These are phyloP conservation scores for Phaeophleospora eucalypticola DNA, from an alignment of 2,329 filamentous ascomycete species.

Conservation along the genomic window DNA sequence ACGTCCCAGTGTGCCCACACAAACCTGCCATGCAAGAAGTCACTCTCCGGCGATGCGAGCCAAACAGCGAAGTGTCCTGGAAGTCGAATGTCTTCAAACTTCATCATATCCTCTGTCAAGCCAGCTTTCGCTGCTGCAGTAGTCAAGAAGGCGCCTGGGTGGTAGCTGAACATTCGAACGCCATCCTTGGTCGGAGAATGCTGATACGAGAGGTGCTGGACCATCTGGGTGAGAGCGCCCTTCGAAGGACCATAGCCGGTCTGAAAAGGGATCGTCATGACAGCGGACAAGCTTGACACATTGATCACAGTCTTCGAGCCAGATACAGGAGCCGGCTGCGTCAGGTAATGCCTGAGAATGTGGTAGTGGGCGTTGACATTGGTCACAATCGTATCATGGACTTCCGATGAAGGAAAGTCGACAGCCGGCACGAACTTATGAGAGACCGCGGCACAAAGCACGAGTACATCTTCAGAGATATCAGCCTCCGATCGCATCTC, in stretches of 20 bases:
- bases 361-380: slow-evolving; percentile 36
- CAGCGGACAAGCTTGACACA: slow-evolving; percentile 34
- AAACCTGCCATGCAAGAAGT: slow-evolving; percentile 38
- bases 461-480: slow-evolving; percentile 33
- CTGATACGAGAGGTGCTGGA: slow-evolving; percentile 6
- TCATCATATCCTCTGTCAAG: slow-evolving; percentile 2
- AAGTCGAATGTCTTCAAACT: slow-evolving; percentile 21
- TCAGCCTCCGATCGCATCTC: neutral
- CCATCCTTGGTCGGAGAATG: neutral
- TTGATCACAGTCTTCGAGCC: slow-evolving; percentile 31
- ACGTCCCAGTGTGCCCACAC: slow-evolving; percentile 25
- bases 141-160: slow-evolving; percentile 13
- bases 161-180: slow-evolving; percentile 10
- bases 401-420: slow-evolving; percentile 31
- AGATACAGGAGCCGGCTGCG: slow-evolving; percentile 25
- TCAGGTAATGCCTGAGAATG: slow-evolving; percentile 36
- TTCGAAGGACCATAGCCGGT: slow-evolving; percentile 15
- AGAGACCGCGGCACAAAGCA: slow-evolving; percentile 38
- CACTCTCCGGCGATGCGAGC: slow-evolving; percentile 37
- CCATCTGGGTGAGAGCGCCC: slow-evolving; percentile 9
- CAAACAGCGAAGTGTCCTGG: slow-evolving; percentile 35
- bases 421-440: slow-evolving; percentile 28
- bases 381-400: slow-evolving; percentile 31
- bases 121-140: slow-evolving; percentile 3
- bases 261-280: slow-evolving; percentile 23